Base-by-base conservation (phyloP, 2,329 filamentous ascomycete species). In the Exophiala oligosperma region DNA sequence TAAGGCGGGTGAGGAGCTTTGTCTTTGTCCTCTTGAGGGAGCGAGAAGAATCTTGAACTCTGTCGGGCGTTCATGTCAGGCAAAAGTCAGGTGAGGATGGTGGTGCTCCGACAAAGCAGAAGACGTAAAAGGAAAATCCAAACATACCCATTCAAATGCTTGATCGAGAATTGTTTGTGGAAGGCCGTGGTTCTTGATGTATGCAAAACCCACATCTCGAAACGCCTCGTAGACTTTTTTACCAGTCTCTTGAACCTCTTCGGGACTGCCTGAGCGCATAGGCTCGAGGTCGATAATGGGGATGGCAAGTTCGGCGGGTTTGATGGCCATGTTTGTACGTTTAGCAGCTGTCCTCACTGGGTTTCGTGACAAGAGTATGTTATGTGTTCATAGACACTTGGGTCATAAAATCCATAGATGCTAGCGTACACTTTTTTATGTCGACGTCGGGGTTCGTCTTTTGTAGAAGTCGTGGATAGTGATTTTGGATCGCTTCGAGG, bases 11-110 rank as follows among this genome's bases (percentile, higher is more conserved):
- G 79, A 4, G 77, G 77, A 0, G 78, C 79, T 50, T 75, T 72
- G 70, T 77, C 74, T 61, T 81, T 81, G 49, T 76, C 72, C 37
- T 75, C 73, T n/a, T 70, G 67, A 0, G 75, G 70, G 5, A 81
- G 68, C 26, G 74, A 71, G 56, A 80, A 81, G 5, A 81, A 71
- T 29, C 70, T 68, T 56, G 73, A 73, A 48, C 23, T 63, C 61
- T 65, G 35, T 24, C 23, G 12, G 23, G 21, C 32, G 41, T 44
- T 12, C 12, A 2, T 11, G 12, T 28, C 29, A 29, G n/a, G 24
- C 8, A n/a, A 41, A 2, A 44, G 21, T n/a, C 6, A 43, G 4
- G 9, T 7, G n/a, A 11, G 4, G 14, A 21, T 37, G 35, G 38
- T 43, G n/a, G 17, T 7, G 11, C 2, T 21, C 24, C 7, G 5